Evolutionary conservation across 208 protist genomes (phyloP), one percentile per base, ranked within the genome.

Genomic region (Leishmania martiniquensis): DNA sequence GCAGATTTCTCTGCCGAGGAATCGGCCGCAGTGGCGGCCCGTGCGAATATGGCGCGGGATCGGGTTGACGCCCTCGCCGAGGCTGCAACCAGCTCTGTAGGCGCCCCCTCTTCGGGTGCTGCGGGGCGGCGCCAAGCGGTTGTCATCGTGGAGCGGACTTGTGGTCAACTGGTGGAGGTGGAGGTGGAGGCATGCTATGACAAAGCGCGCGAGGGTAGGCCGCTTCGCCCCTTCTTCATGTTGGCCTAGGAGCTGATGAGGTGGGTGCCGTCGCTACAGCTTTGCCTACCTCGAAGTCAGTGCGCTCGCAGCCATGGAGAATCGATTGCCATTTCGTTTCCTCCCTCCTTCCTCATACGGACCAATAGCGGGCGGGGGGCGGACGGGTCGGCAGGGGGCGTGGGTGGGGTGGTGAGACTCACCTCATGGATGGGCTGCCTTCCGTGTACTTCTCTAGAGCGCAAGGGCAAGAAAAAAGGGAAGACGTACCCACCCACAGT

Each of bases 101-200:
- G 45, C 70, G 20, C 25, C 4, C 17, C n/a, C 42, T 69, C 42
- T 20, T 55, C 69, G 47, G 3, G 15, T 57, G 32, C 49, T 10
- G 9, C 54, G 70, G 37, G 39, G 76, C 52, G 63, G 29, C 34
- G 20, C 25, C 60, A 55, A 60, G 54, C 82, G 10, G 68, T 67
- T 0, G 72, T 91, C 15, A 49, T 91, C 15, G 49, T 91, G 6
- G 80, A 89, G 76, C 81, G 87, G 1, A 74, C 83, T 13, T 91
- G 87, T 65, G 87, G 87, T 7, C 76, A 74, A 52, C 60, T 62
- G 12, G 75, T 91, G 10, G 75, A 78, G 62, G 81, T 85, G 45
- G 76, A 85, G 55, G 39, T 89, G 39, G 85, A 89, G 66, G 76
- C 60, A 70, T 91, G 87, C 76, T 91, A 89, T 70, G 54, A 75